These are phyloP conservation scores for Metschnikowia corniflorae DNA, from an alignment of 805 yeast species.

Conservation along the genomic window DNA sequence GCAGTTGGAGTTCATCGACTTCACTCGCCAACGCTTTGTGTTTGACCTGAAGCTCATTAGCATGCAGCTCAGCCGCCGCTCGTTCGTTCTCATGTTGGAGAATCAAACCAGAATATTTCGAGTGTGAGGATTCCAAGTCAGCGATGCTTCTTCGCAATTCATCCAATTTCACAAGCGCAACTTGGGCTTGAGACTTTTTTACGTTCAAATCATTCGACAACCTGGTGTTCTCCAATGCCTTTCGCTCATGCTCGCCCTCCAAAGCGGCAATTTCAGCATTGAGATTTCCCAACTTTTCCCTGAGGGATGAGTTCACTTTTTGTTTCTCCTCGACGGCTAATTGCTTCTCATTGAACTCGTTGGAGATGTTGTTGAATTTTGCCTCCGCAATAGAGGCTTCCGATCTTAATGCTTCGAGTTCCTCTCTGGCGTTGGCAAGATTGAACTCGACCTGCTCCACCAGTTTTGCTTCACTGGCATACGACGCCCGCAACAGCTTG, in stretches of 20 bases:
- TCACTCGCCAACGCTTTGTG: conserved; percentile 3
- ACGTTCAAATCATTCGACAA: conserved; percentile 63
- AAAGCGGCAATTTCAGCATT: conserved; percentile 65
- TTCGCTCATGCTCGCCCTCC: conserved; percentile 51
- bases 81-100: conserved; percentile 15
- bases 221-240: conserved; percentile 54
- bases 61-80: conserved; percentile 10
- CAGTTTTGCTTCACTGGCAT: conserved; percentile 74
- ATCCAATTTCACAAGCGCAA: conserved; percentile 49
- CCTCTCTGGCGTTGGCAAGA: conserved; percentile 56
- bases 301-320: conserved; percentile 58
- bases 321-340: conserved; percentile 63
- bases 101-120: conserved; percentile 23
- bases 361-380: conserved; percentile 64
- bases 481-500: conserved; percentile 58
- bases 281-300: conserved; percentile 62
- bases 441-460: conserved; percentile 68
- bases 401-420: conserved; percentile 64
- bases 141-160: conserved; percentile 30
- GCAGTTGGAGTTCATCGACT: conserved; percentile 7
- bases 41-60: conserved; percentile 9
- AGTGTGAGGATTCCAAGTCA: conserved; percentile 25
- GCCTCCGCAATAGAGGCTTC: conserved; percentile 79
- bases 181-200: conserved; percentile 64
- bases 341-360: conserved; percentile 60